These are phyloP conservation scores for Podaxis sp. DNA, from an alignment of 768 basidiomycete species.

Conservation along the genomic window DNA sequence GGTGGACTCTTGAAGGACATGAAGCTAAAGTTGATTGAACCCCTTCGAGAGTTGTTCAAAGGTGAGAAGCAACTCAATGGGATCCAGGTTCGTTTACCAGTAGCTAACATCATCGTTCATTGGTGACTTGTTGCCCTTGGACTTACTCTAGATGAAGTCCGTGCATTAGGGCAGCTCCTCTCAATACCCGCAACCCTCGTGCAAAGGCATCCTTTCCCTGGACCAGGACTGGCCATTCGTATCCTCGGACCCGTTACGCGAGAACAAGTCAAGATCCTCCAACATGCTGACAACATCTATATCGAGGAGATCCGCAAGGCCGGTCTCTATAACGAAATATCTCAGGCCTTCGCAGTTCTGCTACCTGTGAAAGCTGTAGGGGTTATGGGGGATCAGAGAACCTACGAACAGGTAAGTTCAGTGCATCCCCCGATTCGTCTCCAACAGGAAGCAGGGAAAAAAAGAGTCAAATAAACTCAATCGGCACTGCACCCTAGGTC, in stretches of 20 bases:
- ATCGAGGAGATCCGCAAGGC: slow-evolving; percentile 97
- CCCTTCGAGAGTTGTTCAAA: slow-evolving; percentile 96
- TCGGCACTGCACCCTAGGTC: slow-evolving; percentile 43
- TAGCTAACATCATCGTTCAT: not conserved
- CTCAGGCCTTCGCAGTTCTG: slow-evolving; percentile 95
- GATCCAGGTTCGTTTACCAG: slow-evolving; percentile 6
- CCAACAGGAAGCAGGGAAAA: not conserved
- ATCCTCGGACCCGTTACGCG: slow-evolving; percentile 95
- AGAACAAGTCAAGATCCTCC: slow-evolving; percentile 86
- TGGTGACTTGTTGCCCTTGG: slow-evolving; percentile 8
- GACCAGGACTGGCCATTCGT: slow-evolving; percentile 96
- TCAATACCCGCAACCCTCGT: slow-evolving; percentile 91
- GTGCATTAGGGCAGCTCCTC: slow-evolving; percentile 85
- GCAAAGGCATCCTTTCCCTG: slow-evolving; percentile 97
- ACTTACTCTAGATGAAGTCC: slow-evolving; percentile 79
- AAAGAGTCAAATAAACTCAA: not conserved
- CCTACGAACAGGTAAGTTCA: slow-evolving; percentile 79
- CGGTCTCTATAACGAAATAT: slow-evolving; percentile 87
- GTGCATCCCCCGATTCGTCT: not conserved
- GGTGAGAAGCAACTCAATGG: slow-evolving; percentile 41
- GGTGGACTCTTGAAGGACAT: slow-evolving; percentile 95
- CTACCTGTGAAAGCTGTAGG: slow-evolving; percentile 96
- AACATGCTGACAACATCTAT: slow-evolving; percentile 92
- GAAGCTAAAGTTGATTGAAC: slow-evolving; percentile 98
- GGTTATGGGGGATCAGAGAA: slow-evolving; percentile 95